Conservation (phyloP, 1,284 basidiomycete species). For the Takashimella koratensis region DNA sequence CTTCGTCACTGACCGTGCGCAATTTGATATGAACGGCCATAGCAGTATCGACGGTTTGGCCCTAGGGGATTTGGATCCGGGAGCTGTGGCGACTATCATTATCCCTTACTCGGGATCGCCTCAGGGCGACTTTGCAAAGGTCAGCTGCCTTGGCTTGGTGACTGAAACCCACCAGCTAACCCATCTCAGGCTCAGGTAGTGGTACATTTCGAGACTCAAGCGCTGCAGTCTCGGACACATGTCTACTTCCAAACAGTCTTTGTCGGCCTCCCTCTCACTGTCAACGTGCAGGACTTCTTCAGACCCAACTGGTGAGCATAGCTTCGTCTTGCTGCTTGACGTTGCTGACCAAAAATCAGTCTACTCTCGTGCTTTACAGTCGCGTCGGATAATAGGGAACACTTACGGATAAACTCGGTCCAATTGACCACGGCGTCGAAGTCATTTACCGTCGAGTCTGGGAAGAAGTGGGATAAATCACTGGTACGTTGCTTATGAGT, state of each 20-base stretch:
- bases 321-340: neutral
- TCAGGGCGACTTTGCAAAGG: slow-evolving; percentile 28
- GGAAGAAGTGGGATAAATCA: slow-evolving; percentile 16
- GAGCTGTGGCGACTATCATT: slow-evolving; percentile 11
- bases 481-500: slow-evolving; percentile 21
- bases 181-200: slow-evolving; percentile 24
- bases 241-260: slow-evolving; percentile 33
- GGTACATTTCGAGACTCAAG: slow-evolving; percentile 21
- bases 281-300: slow-evolving; percentile 52
- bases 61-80: slow-evolving; percentile 17
- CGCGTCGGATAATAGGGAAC: slow-evolving; percentile 42
- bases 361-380: slow-evolving; percentile 49
- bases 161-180: neutral
- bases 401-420: slow-evolving; percentile 37
- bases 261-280: slow-evolving; percentile 46
- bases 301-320: slow-evolving; percentile 39
- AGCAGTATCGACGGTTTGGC: neutral
- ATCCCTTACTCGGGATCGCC: slow-evolving; percentile 34
- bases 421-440: slow-evolving; percentile 15
- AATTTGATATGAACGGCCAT: neutral
- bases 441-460: slow-evolving; percentile 18
- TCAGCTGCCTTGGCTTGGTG: slow-evolving; percentile 5
- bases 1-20: neutral
- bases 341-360: slow-evolving; percentile 18
- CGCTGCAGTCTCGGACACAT: slow-evolving; percentile 10